Percentiles rank a stretch among this genome's conserved stretches.
These are phyloP conservation scores for Diversispora eburnea DNA, from an alignment of 192 early-diverging fungal species.

Conservation along the genomic window DNA sequence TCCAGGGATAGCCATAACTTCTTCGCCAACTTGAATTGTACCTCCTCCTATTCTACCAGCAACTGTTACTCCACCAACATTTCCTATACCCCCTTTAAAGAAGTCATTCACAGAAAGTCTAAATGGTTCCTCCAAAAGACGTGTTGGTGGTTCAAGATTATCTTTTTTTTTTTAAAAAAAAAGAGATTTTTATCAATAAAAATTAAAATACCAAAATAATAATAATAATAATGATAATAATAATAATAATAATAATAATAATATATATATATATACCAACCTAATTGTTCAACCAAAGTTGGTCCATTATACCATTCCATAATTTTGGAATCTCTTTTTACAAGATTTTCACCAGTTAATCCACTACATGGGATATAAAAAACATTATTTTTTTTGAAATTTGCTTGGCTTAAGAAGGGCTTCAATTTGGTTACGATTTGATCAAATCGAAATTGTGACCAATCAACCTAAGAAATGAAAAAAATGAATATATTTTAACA, in stretches of 20 bases:
- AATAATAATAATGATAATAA: neutral
- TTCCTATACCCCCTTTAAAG: conserved; percentile 83
- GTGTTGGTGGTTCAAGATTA: conserved; percentile 66
- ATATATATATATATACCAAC: too few species aligned
- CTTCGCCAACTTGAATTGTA: conserved; percentile 82
- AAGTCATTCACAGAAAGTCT: conserved; percentile 83
- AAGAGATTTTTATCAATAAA: neutral
- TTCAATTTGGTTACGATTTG: conserved; percentile 69
- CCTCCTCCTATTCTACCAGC: conserved; percentile 87
- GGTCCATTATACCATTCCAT: conserved; percentile 77
- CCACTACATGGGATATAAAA: conserved; percentile 90
- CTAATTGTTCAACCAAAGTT: conserved; percentile 70
- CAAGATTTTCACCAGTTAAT: conserved; percentile 85
- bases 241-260: neutral
- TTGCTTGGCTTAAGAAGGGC: conserved; percentile 71
- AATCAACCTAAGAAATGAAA: conserved; percentile 51
- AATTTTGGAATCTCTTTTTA: conserved; percentile 39
- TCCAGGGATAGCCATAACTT: conserved; percentile 77
- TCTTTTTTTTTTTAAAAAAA: conserved; percentile 44
- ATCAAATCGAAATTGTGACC: conserved; percentile 75
- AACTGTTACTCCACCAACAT: conserved; percentile 70
- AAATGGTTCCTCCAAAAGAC: conserved; percentile 77
- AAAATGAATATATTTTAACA: conserved; percentile 18
- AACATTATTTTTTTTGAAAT: conserved; percentile 73
- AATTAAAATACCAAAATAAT: conserved; percentile 18